A percentile compares a stretch with the other conserved stretches of the same genome.
These are phyloP conservation scores for Iberis amara DNA, from an alignment of 441 rosid genomes.

Conservation along the genomic window DNA sequence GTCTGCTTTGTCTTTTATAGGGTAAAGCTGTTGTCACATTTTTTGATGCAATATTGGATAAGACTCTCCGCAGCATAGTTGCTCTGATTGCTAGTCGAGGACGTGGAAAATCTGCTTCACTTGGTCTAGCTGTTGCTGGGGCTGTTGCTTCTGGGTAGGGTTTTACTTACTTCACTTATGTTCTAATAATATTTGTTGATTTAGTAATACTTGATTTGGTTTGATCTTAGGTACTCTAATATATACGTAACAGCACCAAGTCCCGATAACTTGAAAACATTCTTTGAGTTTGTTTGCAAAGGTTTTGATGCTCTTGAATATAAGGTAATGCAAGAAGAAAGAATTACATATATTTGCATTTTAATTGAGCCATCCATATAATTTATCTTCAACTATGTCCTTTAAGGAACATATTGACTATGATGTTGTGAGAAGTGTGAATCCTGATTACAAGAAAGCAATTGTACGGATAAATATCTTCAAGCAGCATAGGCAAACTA, in stretches of 20 bases:
- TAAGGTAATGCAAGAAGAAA: constrained; percentile 43
- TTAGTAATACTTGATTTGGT: constrained; percentile 19
- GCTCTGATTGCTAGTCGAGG: constrained; percentile 96
- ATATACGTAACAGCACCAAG: constrained; percentile 87
- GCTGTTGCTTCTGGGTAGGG: constrained; percentile 90
- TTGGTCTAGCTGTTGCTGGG: constrained; percentile 88
- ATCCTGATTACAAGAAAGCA: constrained; percentile 77
- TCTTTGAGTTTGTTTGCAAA: constrained; percentile 84
- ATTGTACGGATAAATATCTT: constrained; percentile 73
- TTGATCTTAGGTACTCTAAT: constrained; percentile 70
- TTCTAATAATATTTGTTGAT: neutral
- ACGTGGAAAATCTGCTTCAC: constrained; percentile 97
- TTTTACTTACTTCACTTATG: constrained; percentile 17
- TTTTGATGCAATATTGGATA: constrained; percentile 91
- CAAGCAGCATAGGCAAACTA: constrained; percentile 93
- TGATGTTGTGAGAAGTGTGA: constrained; percentile 76
- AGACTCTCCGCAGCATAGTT: constrained; percentile 67
- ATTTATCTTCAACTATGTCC: constrained; percentile 12
- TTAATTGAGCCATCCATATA: constrained; percentile 1
- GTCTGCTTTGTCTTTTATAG: constrained; percentile 34
- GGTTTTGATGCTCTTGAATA: constrained; percentile 79
- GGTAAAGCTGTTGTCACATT: constrained; percentile 90
- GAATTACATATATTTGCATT: constrained; percentile 5
- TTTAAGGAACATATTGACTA: constrained; percentile 85
- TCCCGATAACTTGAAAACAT: constrained; percentile 88